Evolutionary conservation across 192 early-diverging fungal species (phyloP), one percentile per base, ranked within the genome.

Genomic region (Thamnidium elegans): DNA sequence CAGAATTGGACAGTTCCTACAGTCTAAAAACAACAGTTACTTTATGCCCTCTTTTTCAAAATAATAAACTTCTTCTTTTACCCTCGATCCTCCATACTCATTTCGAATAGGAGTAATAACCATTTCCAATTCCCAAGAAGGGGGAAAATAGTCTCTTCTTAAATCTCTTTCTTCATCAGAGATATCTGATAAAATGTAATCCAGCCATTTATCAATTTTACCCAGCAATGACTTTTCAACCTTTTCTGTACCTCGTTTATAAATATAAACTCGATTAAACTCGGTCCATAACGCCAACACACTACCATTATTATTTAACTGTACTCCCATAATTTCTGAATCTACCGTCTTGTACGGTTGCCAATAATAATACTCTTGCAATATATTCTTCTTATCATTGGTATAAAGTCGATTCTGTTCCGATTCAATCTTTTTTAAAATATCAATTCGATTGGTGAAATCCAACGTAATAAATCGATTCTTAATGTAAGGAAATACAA

Each of bases 281-380:
- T 74, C 62, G 10, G 72, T 68, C 71, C 71, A 68, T 20, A 65
- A 19, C 1, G 58, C 62, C 42, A 63, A 52, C 6, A 68, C 54
- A 4, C 58, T 62, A 1, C 72, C 66, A 10, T 69, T 36, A 0
- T 43, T 58, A 50, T 74, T 64, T n/a, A 74, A 23, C 6, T 44
- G 31, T 1, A 65, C 55, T 6, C 72, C 67, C 6, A 39, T 43
- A 23, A 71, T 71, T 3, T 71, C 52, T 5, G 46, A 23, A 50
- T 66, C 42, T n/a, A 31, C 23, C 1, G 17, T 21, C 2, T 39
- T 36, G 21, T 21, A 36, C 4, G 58, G 42, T 45, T 59, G 58
- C 50, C 62, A 71, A 36, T 56, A 63, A 50, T 65, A 65, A 19
- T 67, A 63, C 50, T 70, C 69, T 7, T 51, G 45, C 23, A 70